Evolutionary conservation across 2,329 filamentous ascomycete genomes (phyloP).

Genomic region (Chalara sp.): DNA sequence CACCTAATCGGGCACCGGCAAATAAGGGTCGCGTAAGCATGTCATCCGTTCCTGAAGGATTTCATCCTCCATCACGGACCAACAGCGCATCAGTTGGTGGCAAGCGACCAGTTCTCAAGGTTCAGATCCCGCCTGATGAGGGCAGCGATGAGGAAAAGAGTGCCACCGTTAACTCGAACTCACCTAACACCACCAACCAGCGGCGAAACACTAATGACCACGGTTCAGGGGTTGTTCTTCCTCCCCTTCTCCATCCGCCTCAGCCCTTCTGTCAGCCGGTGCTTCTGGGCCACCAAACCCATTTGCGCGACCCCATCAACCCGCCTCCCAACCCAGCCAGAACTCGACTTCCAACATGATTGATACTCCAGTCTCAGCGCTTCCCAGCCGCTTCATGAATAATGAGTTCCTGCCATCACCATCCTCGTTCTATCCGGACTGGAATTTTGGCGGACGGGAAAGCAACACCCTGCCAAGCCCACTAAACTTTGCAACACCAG

Average conservation of each 20-base stretch:
- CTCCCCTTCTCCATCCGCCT: slow-evolving; percentile 83
- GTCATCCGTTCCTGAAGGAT: slow-evolving; percentile 52
- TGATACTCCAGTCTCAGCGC: slow-evolving; percentile 86
- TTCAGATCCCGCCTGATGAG: slow-evolving; percentile 84
- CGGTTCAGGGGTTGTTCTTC: slow-evolving; percentile 69
- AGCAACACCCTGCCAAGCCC: slow-evolving; percentile 88
- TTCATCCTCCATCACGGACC: slow-evolving; percentile 69
- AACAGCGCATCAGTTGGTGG: slow-evolving; percentile 65
- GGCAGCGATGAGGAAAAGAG: slow-evolving; percentile 67
- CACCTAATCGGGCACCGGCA: slow-evolving; percentile 41
- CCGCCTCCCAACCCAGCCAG: slow-evolving; percentile 44
- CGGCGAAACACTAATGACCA: slow-evolving; percentile 35
- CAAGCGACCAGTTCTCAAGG: slow-evolving; percentile 76
- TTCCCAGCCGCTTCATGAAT: slow-evolving; percentile 85
- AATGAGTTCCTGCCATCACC: slow-evolving; percentile 85
- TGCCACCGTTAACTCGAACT: slow-evolving; percentile 63
- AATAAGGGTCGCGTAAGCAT: slow-evolving; percentile 40
- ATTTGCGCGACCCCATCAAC: slow-evolving; percentile 78
- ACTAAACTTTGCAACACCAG: slow-evolving; percentile 84
- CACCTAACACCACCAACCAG: slow-evolving; percentile 17
- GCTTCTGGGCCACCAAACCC: slow-evolving; percentile 91
- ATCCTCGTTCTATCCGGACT: slow-evolving; percentile 87
- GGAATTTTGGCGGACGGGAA: slow-evolving; percentile 67
- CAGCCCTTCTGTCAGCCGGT: slow-evolving; percentile 79
- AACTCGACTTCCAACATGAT: slow-evolving; percentile 36